Evolutionary conservation across 345 rosid genomes (phyloP), one percentile per base, ranked within the genome.

Genomic region (Aquilaria sinensis): DNA sequence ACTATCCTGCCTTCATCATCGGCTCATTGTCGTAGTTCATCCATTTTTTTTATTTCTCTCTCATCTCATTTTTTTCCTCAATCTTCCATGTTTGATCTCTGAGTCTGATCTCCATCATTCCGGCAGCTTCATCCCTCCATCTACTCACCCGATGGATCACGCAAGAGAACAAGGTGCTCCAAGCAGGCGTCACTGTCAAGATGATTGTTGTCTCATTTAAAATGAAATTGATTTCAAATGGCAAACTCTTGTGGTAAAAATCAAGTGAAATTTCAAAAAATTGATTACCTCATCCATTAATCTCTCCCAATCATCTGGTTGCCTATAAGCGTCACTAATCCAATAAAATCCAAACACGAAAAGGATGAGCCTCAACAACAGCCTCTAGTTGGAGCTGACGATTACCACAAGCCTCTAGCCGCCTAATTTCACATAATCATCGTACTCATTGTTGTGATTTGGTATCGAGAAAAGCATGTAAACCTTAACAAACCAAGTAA

Each of bases 311-410:
- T 51, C 31, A 54, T 48, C 34, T 4, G 73, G 58, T 72, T 77
- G 74, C 43, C 78, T 69, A 61, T 54, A 68, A 45, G 69, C 79
- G 74, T 79, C 87, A 3, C 53, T 75, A 74, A 94, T 88, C 93
- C 96, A 88, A 79, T 86, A 88, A 74, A 94, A 94, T 33, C 99
- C 99, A n/a, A 90, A 65, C 10, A 94, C 77, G 67, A 87, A 88
- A 66, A 94, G 92, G 79, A 94, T 56, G n/a, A 63, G 63, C 72
- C 99, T 78, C 2, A 88, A 77, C 10, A 88, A 69, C 51, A 94
- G 80, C 80, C 85, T 79, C 58, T 96, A 1, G 1, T 23, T 97
- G 57, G 65, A 78, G 47, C 50, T 55, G 4, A 94, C 85, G 58
- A 88, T 80, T 46, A 86, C 89, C 47, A 72, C 70, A 68, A 97